Conservation (phyloP, 2,329 filamentous ascomycete genomes). For the Trichoderma sp. region DNA sequence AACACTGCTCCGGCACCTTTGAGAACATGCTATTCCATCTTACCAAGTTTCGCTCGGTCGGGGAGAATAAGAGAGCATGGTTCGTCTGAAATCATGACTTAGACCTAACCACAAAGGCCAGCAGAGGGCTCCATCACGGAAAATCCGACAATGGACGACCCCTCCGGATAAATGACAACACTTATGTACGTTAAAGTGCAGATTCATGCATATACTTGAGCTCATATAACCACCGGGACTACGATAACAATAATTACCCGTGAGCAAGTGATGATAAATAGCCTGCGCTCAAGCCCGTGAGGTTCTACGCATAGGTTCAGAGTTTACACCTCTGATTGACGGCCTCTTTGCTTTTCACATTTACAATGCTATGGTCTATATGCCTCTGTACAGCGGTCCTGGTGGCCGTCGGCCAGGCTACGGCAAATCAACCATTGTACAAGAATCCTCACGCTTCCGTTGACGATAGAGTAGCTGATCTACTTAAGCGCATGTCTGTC, state of each 20-base stretch:
- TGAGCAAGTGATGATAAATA: conserved; percentile 2
- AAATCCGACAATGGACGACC: not conserved
- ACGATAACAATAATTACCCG: not conserved
- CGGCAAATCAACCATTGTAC: not conserved
- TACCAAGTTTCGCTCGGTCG: not conserved
- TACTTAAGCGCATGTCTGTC: conserved; percentile 4
- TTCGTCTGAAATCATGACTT: not conserved
- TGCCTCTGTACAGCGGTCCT: not conserved
- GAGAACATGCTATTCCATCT: not conserved
- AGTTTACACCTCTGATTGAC: not conserved
- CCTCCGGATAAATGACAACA: conserved; percentile 9
- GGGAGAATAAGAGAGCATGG: not conserved
- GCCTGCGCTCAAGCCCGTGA: not conserved
- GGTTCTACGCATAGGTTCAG: too few relatives aligned
- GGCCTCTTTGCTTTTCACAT: not conserved
- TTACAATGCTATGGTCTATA: not conserved
- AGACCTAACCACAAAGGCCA: not conserved
- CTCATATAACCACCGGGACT: not conserved
- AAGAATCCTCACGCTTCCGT: conserved; percentile 7
- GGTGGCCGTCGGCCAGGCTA: not conserved
- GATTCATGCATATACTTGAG: not conserved
- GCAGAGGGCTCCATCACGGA: not conserved
- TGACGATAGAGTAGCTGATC: conserved; percentile 5
- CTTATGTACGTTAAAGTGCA: not conserved
- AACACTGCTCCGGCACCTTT: not conserved